Base-by-base conservation (phyloP, 1,284 basidiomycete species). In the Puccinia novopanici region DNA sequence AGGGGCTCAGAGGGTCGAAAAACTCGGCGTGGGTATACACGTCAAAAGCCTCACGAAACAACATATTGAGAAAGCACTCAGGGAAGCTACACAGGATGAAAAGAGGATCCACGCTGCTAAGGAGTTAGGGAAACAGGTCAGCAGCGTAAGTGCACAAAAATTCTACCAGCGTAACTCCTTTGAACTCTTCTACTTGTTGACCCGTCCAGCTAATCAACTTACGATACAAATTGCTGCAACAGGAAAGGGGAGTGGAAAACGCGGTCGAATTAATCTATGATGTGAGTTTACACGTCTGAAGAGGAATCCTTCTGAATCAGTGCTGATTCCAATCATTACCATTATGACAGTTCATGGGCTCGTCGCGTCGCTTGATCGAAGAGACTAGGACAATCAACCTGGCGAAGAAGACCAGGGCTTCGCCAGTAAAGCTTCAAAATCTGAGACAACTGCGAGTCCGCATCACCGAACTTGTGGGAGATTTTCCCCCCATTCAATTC, bases 41-140 rank as follows among this genome's bases (percentile, higher is more conserved):
- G 63, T 85, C 10, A 90, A 92, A 82, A 94, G 94, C 85, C 88
- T 98, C 75, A 94, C 92, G 17, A 90, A 91, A 6, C 90, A 93
- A 15, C 87, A 87, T 67, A 87, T 99, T 72, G 89, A 91, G 10
- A 90, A 92, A 3, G 96, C 96, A 0, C 88, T 99, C 42, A 84
- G 88, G 37, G 86, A 88, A 57, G 96, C 95, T 6, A 98, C 96
- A 4, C 92, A 91, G 2, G 93, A 97, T 85, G 86, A 88, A 82
- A 95, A 91, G 85, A 93, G 95, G 86, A 93, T 96, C 82, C 90
- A 91, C 48, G 90, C 92, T 59, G 96, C 97, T 9, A 91, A 88
- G 84, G 84, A 89, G 17, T 87, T 96, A 15, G 95, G 95, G 13
- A 92, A 94, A 86, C 89, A 91, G 83, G 95, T 98, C 82, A 89